Conservation (phyloP, 1,284 basidiomycete species). For the Farysia itapuensis region DNA sequence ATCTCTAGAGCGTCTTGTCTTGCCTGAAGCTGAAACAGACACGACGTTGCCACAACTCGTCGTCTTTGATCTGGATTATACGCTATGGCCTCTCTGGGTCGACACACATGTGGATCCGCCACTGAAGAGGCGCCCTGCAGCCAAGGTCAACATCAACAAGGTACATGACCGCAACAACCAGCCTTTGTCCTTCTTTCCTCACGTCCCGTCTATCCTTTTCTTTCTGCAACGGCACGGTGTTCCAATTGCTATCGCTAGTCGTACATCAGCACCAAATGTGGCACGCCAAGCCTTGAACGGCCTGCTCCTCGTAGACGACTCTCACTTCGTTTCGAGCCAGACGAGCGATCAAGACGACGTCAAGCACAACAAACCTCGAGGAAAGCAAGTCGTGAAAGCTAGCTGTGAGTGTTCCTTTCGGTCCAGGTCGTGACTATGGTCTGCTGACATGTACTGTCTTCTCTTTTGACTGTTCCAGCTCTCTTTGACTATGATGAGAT, state of each 20-base stretch:
- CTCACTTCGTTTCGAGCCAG: conserved; percentile 1
- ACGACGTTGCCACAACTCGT: conserved; percentile 49
- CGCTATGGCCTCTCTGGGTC: conserved; percentile 56
- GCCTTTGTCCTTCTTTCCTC: conserved; percentile 44
- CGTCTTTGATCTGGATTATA: conserved; percentile 57
- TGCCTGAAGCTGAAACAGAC: no score
- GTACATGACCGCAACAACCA: conserved; percentile 42
- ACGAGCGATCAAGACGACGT: neutral
- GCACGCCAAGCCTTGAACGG: conserved; percentile 52
- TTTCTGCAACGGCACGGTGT: conserved; percentile 26
- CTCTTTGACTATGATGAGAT: conserved; percentile 54
- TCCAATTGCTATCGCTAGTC: conserved; percentile 43
- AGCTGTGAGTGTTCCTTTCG: conserved; percentile 22
- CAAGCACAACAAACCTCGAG: neutral
- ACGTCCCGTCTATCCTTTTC: conserved; percentile 52
- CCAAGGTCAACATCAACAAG: conserved; percentile 36
- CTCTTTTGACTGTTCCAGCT: neutral
- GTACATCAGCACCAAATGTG: conserved; percentile 46
- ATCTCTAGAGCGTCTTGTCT: conserved; percentile 6
- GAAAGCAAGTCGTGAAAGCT: conserved; percentile 17
- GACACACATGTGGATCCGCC: conserved; percentile 54
- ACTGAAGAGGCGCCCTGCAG: conserved; percentile 26
- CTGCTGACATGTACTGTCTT: no score
- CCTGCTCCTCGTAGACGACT: conserved; percentile 32
- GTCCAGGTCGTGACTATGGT: no score